Evolutionary conservation across 1,284 basidiomycete species (phyloP), one percentile per base, ranked within the genome.

Genomic region (Paramarasmius palmivorus): DNA sequence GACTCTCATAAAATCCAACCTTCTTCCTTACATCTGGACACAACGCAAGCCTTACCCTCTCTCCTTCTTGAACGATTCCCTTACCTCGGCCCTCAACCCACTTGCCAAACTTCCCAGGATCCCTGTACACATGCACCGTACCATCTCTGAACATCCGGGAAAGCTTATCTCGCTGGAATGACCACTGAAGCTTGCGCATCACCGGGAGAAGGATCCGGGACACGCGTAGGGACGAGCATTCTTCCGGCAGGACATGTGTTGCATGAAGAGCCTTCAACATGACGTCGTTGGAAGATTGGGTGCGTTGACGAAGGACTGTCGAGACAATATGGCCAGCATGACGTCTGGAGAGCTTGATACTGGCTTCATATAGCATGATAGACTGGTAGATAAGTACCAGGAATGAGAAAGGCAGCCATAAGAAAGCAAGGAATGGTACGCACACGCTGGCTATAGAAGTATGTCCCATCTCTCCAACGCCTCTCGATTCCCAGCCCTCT

Each of bases 401-500:
- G 38, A 52, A 47, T 50, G 38, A 22, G 39, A 19, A 44, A 29
- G 36, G 22, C 37, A 50, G 22, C 29, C 44, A 50, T 42, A 49
- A 48, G 23, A 56, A 26, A 45, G 47, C 15, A 58, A 55, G 22
- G 32, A 35, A 26, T 23, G 35, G 4, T 14, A 69, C 83, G 63
- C 67, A 85, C 88, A 50, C 75, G 74, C 10, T 74, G 70, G 26
- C 84, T 84, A 61, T 83, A 82, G 51, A 88, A 73, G 62, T 90
- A 89, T 29, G 69, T 61, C 20, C 87, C 88, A 57, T 74, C 73
- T 58, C 84, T 76, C 80, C 82, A 86, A 54, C 79, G 69, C 54
- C 84, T 69, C 64, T 86, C 84, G 47, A 89, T 77, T 17, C 78
- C 78, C 37, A 87, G 67, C 2, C 87, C 88, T 32, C 80, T 81